These are phyloP conservation scores for Xerocomus nothofagi DNA, from an alignment of 1,284 basidiomycete genomes.

Conservation along the genomic window DNA sequence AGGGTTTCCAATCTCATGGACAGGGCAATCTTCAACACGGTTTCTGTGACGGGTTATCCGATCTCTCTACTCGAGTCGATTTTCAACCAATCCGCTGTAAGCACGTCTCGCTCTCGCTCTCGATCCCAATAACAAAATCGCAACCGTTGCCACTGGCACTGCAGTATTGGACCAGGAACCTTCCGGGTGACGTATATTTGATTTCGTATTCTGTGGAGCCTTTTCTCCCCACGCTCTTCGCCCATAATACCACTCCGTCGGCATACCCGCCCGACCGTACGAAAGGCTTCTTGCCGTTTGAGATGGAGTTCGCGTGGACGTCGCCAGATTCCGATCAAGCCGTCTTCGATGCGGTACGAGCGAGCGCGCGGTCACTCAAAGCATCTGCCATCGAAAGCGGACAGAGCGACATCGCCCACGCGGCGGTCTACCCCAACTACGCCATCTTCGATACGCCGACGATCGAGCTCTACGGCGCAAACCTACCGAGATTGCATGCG, in stretches of 20 bases:
- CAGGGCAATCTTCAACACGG: slow-evolving; percentile 19
- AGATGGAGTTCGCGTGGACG: slow-evolving; percentile 50
- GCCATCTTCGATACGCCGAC: no score
- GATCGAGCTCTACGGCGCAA: no score
- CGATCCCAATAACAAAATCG: neutral
- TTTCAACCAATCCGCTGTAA: slow-evolving; percentile 16
- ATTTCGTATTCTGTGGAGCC: slow-evolving; percentile 55
- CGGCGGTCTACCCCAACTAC: no score
- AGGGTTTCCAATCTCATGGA: neutral
- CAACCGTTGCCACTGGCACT: neutral
- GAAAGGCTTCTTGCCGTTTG: slow-evolving; percentile 43
- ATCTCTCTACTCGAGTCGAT: slow-evolving; percentile 10
- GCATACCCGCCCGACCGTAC: slow-evolving; percentile 52
- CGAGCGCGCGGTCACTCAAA: slow-evolving; percentile 40
- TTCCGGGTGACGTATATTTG: slow-evolving; percentile 20
- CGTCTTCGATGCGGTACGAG: slow-evolving; percentile 41
- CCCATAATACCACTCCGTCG: slow-evolving; percentile 39
- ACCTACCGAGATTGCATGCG: no score
- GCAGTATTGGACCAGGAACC: slow-evolving; percentile 10
- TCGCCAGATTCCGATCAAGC: slow-evolving; percentile 35
- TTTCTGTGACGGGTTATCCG: slow-evolving; percentile 12
- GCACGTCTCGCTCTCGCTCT: neutral
- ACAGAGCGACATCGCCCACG: slow-evolving; percentile 40
- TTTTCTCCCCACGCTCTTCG: slow-evolving; percentile 48
- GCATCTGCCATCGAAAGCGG: neutral